phyloP scores from a whole-genome alignment of 2,329 filamentous ascomycete genomes.

The Aspergillus hiratsukae region DNA sequence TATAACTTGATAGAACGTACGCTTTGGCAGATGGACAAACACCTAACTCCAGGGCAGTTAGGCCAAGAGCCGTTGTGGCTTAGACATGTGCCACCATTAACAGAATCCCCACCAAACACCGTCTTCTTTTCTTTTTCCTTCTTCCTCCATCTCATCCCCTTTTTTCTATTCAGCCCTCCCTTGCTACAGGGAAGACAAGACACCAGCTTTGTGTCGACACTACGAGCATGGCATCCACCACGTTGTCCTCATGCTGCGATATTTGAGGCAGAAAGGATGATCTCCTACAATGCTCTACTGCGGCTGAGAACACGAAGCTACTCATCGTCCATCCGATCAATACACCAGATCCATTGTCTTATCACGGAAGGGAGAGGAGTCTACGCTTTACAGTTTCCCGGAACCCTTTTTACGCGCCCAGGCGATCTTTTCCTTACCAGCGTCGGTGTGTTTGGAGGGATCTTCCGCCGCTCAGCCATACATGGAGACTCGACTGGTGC shows the following conservation, averaged over 20 bases:
- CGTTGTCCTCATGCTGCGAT: constrained; percentile 16
- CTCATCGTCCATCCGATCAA: constrained; percentile 22
- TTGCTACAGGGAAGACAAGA: too few relatives aligned
- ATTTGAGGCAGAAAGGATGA: constrained; percentile 21
- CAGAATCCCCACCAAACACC: too few relatives aligned
- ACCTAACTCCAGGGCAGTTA: too few relatives aligned
- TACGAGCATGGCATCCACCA: neutral
- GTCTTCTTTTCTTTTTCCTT: too few relatives aligned
- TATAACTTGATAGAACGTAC: too few relatives aligned
- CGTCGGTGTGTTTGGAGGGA: constrained; percentile 43
- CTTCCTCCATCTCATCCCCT: too few relatives aligned
- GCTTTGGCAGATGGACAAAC: too few relatives aligned
- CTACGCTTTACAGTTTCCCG: constrained; percentile 30
- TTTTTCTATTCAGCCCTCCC: too few relatives aligned
- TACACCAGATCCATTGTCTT: constrained; percentile 40
- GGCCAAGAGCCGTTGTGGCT: too few relatives aligned
- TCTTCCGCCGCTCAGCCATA: constrained; percentile 41
- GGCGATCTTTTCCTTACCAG: constrained; percentile 36
- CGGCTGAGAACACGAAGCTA: constrained; percentile 40
- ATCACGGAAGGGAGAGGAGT: constrained; percentile 32
- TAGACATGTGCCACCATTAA: too few relatives aligned
- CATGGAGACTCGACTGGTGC: constrained; percentile 36
- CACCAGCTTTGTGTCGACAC: too few relatives aligned
- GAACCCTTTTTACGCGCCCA: constrained; percentile 19
- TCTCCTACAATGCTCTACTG: constrained; percentile 44